Evolutionary conservation across 768 basidiomycete genomes (phyloP).

Genomic region (Tylopilus rubrobrunneus): DNA sequence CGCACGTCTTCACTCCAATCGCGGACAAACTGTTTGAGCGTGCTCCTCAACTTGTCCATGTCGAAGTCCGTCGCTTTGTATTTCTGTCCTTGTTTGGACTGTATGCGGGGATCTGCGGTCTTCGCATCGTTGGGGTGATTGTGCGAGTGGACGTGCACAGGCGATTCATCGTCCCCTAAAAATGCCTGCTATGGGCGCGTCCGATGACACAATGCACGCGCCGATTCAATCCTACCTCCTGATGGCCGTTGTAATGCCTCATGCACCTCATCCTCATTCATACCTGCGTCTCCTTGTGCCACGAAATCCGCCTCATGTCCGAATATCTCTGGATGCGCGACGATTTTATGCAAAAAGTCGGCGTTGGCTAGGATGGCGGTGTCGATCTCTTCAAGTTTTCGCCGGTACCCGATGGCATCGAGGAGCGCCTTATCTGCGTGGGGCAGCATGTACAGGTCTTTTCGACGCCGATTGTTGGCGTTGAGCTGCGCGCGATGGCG

Average conservation of each 20-base stretch:
- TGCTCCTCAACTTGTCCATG: slow-evolving; percentile 89
- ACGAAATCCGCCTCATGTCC: slow-evolving; percentile 44
- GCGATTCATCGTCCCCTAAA: slow-evolving; percentile 26
- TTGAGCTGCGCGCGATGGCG: slow-evolving; percentile 39
- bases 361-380: slow-evolving; percentile 77
- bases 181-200: not conserved
- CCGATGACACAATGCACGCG: slow-evolving; percentile 15
- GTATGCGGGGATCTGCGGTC: slow-evolving; percentile 11
- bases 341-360: slow-evolving; percentile 69
- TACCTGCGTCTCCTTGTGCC: slow-evolving; percentile 17
- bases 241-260: not conserved
- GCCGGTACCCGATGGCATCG: slow-evolving; percentile 64
- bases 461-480: slow-evolving; percentile 64
- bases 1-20: slow-evolving; percentile 87
- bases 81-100: slow-evolving; percentile 12
- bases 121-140: slow-evolving; percentile 16
- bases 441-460: slow-evolving; percentile 72
- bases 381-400: slow-evolving; percentile 78
- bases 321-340: slow-evolving; percentile 80
- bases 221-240: slow-evolving; percentile 18
- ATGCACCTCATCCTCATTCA: slow-evolving; percentile 1
- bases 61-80: slow-evolving; percentile 65
- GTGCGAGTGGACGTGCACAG: slow-evolving; percentile 37
- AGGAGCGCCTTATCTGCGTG: slow-evolving; percentile 67
- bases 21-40: slow-evolving; percentile 87